These are phyloP conservation scores for Setaria italica DNA, from an alignment of 202 grass and related monocot genomes.

Conservation along the genomic window DNA sequence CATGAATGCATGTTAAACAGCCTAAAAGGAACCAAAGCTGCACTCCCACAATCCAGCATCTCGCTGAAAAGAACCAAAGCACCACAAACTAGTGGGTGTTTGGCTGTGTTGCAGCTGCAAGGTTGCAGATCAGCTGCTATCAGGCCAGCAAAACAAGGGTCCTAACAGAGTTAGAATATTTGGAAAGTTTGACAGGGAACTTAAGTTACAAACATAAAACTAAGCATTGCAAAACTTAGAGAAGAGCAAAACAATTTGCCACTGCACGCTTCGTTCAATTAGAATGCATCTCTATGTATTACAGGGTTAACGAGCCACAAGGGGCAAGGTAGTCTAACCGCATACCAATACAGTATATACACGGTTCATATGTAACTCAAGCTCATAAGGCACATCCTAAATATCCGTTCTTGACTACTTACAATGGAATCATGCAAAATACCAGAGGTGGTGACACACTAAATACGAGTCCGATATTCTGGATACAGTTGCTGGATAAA, in stretches of 20 bases:
- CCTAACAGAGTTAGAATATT: background rate
- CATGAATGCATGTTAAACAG: background rate
- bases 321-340: background rate
- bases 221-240: background rate
- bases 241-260: background rate
- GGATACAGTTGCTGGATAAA: background rate
- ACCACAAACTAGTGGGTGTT: slow-evolving; percentile 1
- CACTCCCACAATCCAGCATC: background rate
- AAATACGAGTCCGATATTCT: background rate
- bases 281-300: background rate
- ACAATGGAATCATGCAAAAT: background rate
- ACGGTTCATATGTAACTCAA: background rate
- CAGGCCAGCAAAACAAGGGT: background rate
- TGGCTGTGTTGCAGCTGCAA: background rate
- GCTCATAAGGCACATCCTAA: background rate
- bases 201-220: slow-evolving; percentile 5
- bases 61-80: background rate
- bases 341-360: background rate
- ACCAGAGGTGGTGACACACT: background rate
- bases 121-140: background rate
- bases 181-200: background rate
- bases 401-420: background rate
- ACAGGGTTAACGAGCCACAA: background rate
- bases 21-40: background rate
- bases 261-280: background rate